Evolutionary conservation across 345 rosid species (phyloP).

Genomic region (Gossypium herbaceum): DNA sequence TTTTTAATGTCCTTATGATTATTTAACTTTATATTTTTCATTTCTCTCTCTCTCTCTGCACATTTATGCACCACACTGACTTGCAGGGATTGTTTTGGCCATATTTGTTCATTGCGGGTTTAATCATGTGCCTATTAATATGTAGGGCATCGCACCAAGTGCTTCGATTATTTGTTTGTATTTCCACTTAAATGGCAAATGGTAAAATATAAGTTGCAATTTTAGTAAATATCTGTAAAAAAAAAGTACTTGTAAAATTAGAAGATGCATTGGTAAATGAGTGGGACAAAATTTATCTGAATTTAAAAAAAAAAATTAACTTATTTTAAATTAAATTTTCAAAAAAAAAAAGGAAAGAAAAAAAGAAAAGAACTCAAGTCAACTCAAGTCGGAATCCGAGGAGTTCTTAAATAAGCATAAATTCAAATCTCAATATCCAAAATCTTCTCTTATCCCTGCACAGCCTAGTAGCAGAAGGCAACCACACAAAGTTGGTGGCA

Average conservation of each 20-base stretch:
- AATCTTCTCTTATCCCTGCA: too few species aligned
- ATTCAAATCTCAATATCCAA: too few species aligned
- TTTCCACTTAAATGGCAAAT: slow-evolving; percentile 10
- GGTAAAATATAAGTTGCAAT: neutral
- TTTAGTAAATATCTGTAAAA: too few species aligned
- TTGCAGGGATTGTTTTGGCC: neutral
- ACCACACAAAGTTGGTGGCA: neutral
- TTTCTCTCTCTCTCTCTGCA: neutral
- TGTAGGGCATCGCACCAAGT: neutral
- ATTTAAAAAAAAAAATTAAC: too few species aligned
- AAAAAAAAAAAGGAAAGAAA: too few species aligned
- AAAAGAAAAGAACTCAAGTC: too few species aligned
- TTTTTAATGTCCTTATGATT: neutral
- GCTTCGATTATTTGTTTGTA: neutral
- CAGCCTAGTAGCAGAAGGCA: neutral
- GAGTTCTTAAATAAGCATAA: too few species aligned
- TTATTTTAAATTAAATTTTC: too few species aligned
- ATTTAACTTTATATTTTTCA: neutral
- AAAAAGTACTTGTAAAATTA: too few species aligned
- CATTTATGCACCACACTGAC: neutral
- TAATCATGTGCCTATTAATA: neutral
- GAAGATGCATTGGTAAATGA: too few species aligned
- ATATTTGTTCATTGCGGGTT: neutral
- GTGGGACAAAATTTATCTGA: too few species aligned
- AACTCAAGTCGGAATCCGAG: too few species aligned